A percentile compares a stretch with the other conserved stretches of the same genome.
Conservation (phyloP, 768 basidiomycete species). For the Boletus coccyginus region DNA sequence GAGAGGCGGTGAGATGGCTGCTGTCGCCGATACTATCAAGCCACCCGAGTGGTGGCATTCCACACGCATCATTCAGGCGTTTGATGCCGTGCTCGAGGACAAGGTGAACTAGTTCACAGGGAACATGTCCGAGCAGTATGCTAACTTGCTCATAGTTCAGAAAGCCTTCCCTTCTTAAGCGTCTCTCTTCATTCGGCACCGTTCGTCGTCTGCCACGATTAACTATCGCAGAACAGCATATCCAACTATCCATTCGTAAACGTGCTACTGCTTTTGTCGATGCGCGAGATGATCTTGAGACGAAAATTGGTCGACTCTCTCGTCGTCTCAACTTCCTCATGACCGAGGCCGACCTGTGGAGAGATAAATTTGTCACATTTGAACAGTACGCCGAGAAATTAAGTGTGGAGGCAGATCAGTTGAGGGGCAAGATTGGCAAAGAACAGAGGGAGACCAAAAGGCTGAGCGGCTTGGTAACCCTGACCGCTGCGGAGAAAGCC, state of each 20-base stretch:
- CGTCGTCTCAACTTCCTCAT: conserved; percentile 87
- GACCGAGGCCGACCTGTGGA: conserved; percentile 88
- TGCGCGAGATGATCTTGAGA: conserved; percentile 89
- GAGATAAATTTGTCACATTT: conserved; percentile 91
- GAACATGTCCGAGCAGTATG: background rate
- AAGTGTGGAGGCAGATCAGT: conserved; percentile 79
- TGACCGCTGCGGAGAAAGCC: conserved; percentile 75
- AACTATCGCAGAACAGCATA: conserved; percentile 77
- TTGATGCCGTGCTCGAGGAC: conserved; percentile 83
- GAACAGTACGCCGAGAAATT: conserved; percentile 93
- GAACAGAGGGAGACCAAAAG: conserved; percentile 89
- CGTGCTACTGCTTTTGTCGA: conserved; percentile 95
- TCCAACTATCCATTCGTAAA: conserved; percentile 86
- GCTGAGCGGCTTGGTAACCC: conserved; percentile 71
- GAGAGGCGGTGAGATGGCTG: conserved; percentile 71
- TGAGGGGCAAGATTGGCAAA: conserved; percentile 85
- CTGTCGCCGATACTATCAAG: conserved; percentile 87
- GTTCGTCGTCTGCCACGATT: conserved; percentile 69
- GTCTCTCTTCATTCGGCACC: conserved; percentile 76
- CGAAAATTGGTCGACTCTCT: conserved; percentile 85
- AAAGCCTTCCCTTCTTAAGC: conserved; percentile 84
- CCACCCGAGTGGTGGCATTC: conserved; percentile 95
- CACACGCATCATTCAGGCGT: conserved; percentile 85
- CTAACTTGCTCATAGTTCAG: conserved; percentile 56
- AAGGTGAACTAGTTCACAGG: conserved; percentile 45